phyloP scores from a whole-genome alignment of 768 basidiomycete species.

The Russula sp. region DNA sequence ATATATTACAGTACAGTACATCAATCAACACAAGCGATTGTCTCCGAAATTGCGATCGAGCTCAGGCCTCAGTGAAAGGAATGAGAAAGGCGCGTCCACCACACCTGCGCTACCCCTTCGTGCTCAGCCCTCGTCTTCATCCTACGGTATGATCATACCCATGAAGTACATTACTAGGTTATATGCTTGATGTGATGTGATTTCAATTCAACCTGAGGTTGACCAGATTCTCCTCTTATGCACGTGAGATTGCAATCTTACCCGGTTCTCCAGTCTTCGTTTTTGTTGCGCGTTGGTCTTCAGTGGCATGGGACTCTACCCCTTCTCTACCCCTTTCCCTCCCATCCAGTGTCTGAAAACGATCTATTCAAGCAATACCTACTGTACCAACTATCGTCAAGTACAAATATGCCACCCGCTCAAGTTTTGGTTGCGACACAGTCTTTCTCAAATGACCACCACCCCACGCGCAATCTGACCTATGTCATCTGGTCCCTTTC shows the following conservation, averaged over 20 bases:
- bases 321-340: background rate
- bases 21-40: too few relatives aligned
- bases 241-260: slow-evolving; percentile 3
- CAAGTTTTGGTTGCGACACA: background rate
- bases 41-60: too few relatives aligned
- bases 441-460: background rate
- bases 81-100: too few relatives aligned
- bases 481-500: background rate
- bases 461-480: background rate
- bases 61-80: too few relatives aligned
- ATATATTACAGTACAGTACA: too few relatives aligned
- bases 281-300: background rate
- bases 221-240: background rate
- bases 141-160: background rate
- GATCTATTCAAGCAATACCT: background rate
- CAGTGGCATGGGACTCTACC: background rate
- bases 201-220: background rate
- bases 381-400: background rate
- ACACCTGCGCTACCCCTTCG: too few relatives aligned
- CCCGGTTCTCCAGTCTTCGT: background rate
- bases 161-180: background rate
- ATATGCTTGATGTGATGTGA: background rate
- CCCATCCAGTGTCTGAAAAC: background rate
- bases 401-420: slow-evolving; percentile 9
- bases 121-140: background rate